These are phyloP conservation scores for Novymonas esmeraldas DNA, from an alignment of 208 protist genomes.

Conservation along the genomic window DNA sequence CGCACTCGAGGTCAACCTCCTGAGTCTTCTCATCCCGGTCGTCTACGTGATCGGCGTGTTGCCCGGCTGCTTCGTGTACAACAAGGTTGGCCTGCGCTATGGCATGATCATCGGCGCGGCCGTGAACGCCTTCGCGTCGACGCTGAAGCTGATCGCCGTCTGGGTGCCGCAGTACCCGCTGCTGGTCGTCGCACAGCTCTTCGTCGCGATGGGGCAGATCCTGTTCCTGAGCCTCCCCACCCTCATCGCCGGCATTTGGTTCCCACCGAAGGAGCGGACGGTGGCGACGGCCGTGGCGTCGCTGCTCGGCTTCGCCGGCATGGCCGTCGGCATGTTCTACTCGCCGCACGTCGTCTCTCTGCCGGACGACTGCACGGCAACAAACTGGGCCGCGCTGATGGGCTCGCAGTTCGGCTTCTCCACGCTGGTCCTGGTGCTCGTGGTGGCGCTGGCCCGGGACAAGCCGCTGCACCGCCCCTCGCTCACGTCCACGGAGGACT, in stretches of 20 bases:
- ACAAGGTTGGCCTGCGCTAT: conserved; percentile 48
- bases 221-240: conserved; percentile 45
- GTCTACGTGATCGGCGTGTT: conserved; percentile 45
- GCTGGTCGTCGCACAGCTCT: conserved; percentile 44
- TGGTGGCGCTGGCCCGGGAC: conserved; percentile 23
- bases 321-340: conserved; percentile 70
- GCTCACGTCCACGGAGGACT: conserved; percentile 22
- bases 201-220: conserved; percentile 42
- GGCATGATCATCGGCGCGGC: conserved; percentile 36
- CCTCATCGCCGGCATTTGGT: conserved; percentile 56
- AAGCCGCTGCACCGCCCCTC: conserved; percentile 38
- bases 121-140: conserved; percentile 29
- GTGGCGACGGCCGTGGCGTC: conserved; percentile 49
- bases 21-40: conserved; percentile 43
- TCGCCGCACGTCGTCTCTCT: conserved; percentile 46
- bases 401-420: conserved; percentile 41
- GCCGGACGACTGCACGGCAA: conserved; percentile 18
- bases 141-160: conserved; percentile 49
- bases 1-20: conserved; percentile 44
- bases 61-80: conserved; percentile 46
- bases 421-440: conserved; percentile 24
- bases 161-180: conserved; percentile 37
- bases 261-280: conserved; percentile 47
- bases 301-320: conserved; percentile 53
- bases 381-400: conserved; percentile 34